A percentile compares a stretch with the other conserved stretches of the same genome.
phyloP scores from a whole-genome alignment of 306 rosid species.

The Cicer arietinum region DNA sequence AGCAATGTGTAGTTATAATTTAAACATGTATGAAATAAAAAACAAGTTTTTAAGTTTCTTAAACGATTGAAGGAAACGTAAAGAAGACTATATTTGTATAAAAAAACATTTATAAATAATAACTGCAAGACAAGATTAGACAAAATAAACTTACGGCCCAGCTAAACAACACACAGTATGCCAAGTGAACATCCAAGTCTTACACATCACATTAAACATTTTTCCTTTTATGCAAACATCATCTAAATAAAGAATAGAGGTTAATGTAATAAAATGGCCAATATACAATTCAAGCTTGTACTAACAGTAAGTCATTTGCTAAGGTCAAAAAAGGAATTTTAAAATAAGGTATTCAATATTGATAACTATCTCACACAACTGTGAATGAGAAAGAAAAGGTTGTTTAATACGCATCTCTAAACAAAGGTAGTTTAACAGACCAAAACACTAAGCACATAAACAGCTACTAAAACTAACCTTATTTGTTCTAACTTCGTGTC shows the following conservation, averaged over 20 bases:
- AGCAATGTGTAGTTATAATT: constrained; percentile 7
- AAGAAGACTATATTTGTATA: not conserved
- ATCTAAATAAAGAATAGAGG: constrained; percentile 29
- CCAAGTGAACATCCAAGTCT: constrained; percentile 17
- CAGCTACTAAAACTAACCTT: constrained; percentile 65
- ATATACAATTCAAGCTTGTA: constrained; percentile 28
- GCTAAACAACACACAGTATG: constrained; percentile 21
- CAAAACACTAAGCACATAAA: constrained; percentile 26
- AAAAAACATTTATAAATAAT: not conserved
- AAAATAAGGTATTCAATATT: constrained; percentile 15
- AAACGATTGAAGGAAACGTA: constrained; percentile 27
- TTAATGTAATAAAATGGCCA: constrained; percentile 1
- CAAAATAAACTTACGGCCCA: constrained; percentile 14
- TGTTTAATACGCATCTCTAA: constrained; percentile 20
- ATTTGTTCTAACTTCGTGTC: constrained; percentile 69
- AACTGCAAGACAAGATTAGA: constrained; percentile 18
- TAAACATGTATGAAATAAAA: not conserved
- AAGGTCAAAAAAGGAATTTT: constrained; percentile 2
- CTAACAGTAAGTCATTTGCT: not conserved
- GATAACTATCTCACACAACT: constrained; percentile 23
- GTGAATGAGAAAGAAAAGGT: not conserved
- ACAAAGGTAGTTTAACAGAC: constrained; percentile 33
- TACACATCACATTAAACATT: not conserved
- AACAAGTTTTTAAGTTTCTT: constrained; percentile 18
- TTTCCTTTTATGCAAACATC: constrained; percentile 24